phyloP scores from a whole-genome alignment of 140 eudicot species.

The Bidens hawaiensis region DNA sequence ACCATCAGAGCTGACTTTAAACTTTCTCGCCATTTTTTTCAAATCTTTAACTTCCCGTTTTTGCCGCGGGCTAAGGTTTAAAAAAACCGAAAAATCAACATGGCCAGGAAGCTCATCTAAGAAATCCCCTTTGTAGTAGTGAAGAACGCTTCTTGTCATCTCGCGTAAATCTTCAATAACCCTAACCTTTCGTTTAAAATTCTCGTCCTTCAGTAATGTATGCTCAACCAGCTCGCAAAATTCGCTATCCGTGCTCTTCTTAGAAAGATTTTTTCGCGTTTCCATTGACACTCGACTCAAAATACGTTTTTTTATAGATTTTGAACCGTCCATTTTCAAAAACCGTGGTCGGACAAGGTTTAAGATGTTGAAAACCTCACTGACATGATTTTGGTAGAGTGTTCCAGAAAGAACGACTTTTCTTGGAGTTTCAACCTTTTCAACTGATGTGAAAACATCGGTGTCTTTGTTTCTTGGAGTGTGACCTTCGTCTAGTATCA shows the following conservation, averaged over 20 bases:
- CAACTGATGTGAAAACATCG: constrained; percentile 67
- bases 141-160: constrained; percentile 79
- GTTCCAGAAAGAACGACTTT: constrained; percentile 96
- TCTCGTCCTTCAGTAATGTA: constrained; percentile 62
- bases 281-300: constrained; percentile 57
- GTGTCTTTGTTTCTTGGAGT: constrained; percentile 90
- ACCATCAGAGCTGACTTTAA: constrained; percentile 56
- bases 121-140: constrained; percentile 85
- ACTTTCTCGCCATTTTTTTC: constrained; percentile 41
- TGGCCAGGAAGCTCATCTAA: constrained; percentile 84
- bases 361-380: constrained; percentile 79
- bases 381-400: constrained; percentile 83
- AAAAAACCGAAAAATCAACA: constrained; percentile 67
- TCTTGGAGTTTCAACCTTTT: constrained; percentile 68
- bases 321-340: constrained; percentile 51
- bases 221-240: constrained; percentile 75
- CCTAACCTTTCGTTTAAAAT: constrained; percentile 47
- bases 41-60: constrained; percentile 40
- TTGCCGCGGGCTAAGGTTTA: constrained; percentile 54
- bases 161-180: constrained; percentile 77
- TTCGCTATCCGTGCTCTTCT: constrained; percentile 41
- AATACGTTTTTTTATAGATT: constrained; percentile 57
- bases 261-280: constrained; percentile 35
- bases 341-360: constrained; percentile 90
- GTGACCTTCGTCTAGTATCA: constrained; percentile 91